Evolutionary conservation across 208 protist genomes (phyloP).

Genomic region (Lotmaria passim): DNA sequence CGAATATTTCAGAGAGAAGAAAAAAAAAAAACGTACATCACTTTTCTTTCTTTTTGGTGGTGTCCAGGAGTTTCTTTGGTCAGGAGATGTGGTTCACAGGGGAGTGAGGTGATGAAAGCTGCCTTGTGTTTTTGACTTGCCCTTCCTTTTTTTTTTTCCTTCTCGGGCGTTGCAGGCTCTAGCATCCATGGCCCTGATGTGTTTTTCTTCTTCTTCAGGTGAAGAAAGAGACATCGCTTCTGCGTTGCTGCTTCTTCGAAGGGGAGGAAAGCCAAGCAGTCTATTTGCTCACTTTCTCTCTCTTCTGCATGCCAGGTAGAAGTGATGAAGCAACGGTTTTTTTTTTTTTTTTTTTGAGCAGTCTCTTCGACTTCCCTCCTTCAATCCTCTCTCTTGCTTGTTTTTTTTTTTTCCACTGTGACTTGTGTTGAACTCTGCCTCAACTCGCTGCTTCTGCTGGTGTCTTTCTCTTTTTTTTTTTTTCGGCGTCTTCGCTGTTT

Average conservation of each 20-base stretch:
- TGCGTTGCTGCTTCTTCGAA: too few species aligned
- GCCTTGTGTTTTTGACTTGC: not conserved
- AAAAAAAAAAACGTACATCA: too few species aligned
- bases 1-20: too few species aligned
- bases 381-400: not conserved
- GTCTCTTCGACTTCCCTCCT: not conserved
- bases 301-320: not conserved
- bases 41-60: too few species aligned
- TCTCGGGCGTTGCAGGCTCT: not conserved
- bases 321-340: not conserved
- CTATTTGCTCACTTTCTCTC: too few species aligned
- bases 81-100: too few species aligned
- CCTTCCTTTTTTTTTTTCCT: constrained; percentile 13
- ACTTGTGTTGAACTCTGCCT: too few species aligned
- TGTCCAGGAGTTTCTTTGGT: too few species aligned
- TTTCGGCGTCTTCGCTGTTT: not conserved
- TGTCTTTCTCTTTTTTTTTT: not conserved
- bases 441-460: not conserved
- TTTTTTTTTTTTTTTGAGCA: not conserved
- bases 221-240: not conserved
- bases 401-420: constrained; percentile 4
- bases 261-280: too few species aligned
- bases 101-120: not conserved
- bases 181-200: not conserved
- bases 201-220: not conserved